phyloP scores from a whole-genome alignment of 2,329 filamentous ascomycete genomes.

The Penicillium digitatum region DNA sequence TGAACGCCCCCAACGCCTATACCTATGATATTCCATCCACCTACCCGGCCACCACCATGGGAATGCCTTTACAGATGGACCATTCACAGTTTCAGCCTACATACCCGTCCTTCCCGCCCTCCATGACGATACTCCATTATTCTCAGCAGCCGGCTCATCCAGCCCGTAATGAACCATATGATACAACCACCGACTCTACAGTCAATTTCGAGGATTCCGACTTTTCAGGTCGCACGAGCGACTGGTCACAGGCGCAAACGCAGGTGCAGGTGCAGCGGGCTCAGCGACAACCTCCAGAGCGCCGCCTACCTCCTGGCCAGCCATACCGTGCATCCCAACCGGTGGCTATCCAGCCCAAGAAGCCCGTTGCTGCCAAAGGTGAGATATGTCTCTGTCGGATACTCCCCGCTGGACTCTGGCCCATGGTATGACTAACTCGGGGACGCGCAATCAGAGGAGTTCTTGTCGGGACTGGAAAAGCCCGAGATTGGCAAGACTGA shows the following conservation, averaged over 20 bases:
- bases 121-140: constrained; percentile 8
- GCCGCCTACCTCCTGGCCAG: constrained; percentile 11
- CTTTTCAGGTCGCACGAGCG: constrained; percentile 15
- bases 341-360: constrained; percentile 32
- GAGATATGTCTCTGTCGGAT: constrained; percentile 9
- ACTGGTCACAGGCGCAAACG: constrained; percentile 7
- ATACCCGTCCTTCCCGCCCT: constrained; percentile 7
- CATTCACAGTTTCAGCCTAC: constrained; percentile 15
- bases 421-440: constrained; percentile 11
- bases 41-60: constrained; percentile 21
- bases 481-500: constrained; percentile 19
- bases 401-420: background rate
- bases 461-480: constrained; percentile 21
- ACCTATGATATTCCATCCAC: constrained; percentile 22
- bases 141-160: background rate
- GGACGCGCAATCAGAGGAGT: constrained; percentile 4
- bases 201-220: constrained; percentile 21
- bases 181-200: constrained; percentile 10
- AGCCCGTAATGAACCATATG: constrained; percentile 8
- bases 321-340: constrained; percentile 23
- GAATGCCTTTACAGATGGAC: constrained; percentile 14
- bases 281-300: constrained; percentile 14
- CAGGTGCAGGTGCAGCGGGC: background rate
- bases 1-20: constrained; percentile 21
- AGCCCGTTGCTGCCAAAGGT: constrained; percentile 25